These are phyloP conservation scores for Sporothrix inflata DNA, from an alignment of 2,329 filamentous ascomycete species.

Conservation along the genomic window DNA sequence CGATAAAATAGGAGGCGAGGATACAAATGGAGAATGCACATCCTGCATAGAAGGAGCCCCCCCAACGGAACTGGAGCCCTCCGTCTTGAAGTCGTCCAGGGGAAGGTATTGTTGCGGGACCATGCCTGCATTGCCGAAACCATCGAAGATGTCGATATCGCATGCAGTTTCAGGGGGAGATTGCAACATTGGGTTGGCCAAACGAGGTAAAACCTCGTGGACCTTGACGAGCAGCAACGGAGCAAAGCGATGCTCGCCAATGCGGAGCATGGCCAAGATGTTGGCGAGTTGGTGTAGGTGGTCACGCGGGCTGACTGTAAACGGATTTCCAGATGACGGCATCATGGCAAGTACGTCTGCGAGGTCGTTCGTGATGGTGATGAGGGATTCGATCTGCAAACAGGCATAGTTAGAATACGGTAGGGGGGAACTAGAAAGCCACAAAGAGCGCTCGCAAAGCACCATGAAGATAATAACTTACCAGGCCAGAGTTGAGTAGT, in stretches of 20 bases:
- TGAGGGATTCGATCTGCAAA: slow-evolving; percentile 72
- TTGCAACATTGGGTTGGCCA: slow-evolving; percentile 63
- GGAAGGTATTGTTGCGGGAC: slow-evolving; percentile 53
- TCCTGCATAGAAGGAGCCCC: slow-evolving; percentile 44
- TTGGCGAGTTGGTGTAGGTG: slow-evolving; percentile 71
- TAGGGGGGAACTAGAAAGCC: neutral
- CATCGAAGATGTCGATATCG: slow-evolving; percentile 66
- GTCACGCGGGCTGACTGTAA: slow-evolving; percentile 69
- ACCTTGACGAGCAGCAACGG: slow-evolving; percentile 78
- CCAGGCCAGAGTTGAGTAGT: slow-evolving; percentile 72
- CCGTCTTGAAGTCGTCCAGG: slow-evolving; percentile 55
- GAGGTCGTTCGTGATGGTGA: slow-evolving; percentile 74
- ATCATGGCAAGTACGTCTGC: slow-evolving; percentile 72
- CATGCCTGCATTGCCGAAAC: slow-evolving; percentile 66
- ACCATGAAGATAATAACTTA: slow-evolving; percentile 47
- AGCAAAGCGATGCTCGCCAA: slow-evolving; percentile 74
- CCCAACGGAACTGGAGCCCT: slow-evolving; percentile 46
- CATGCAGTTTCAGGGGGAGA: slow-evolving; percentile 58
- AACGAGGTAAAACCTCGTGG: slow-evolving; percentile 67
- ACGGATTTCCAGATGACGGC: slow-evolving; percentile 62
- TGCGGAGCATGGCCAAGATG: slow-evolving; percentile 71
- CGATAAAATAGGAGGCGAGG: slow-evolving; percentile 59
- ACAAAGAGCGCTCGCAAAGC: neutral
- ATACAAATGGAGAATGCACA: slow-evolving; percentile 56
- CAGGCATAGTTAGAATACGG: neutral